phyloP scores from a whole-genome alignment of 1,139 yeast species.

The Groenewaldozyma sp. region DNA sequence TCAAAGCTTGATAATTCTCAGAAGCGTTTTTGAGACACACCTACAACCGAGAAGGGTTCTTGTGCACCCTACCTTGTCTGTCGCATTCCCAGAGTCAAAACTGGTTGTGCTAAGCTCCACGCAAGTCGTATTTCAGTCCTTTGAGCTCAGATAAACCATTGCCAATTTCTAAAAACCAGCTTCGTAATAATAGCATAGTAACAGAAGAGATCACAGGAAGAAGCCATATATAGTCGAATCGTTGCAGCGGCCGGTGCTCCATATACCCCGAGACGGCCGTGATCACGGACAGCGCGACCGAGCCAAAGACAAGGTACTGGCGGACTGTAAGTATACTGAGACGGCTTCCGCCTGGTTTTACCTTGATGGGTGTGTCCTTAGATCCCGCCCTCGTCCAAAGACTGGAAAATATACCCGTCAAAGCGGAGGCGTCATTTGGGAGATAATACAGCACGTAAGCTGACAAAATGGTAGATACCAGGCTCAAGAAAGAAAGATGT shows the following conservation, averaged over 20 bases:
- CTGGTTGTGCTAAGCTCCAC: neutral
- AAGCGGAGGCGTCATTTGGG: neutral
- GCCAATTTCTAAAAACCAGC: slow-evolving; percentile 15
- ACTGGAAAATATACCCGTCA: too few relatives aligned
- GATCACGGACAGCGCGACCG: neutral
- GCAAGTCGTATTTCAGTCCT: neutral
- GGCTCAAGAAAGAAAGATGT: slow-evolving; percentile 21
- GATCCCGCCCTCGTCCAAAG: too few relatives aligned
- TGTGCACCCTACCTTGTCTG: too few relatives aligned
- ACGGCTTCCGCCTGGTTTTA: neutral
- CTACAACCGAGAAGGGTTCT: too few relatives aligned
- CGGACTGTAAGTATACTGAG: too few relatives aligned
- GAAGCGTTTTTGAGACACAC: too few relatives aligned
- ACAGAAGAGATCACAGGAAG: slow-evolving; percentile 21
- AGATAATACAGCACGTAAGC: slow-evolving; percentile 14
- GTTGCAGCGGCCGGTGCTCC: slow-evolving; percentile 18
- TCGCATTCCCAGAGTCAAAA: too few relatives aligned
- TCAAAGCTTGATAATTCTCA: too few relatives aligned
- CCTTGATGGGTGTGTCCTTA: slow-evolving; percentile 3
- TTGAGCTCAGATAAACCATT: neutral
- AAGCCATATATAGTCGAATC: slow-evolving; percentile 25
- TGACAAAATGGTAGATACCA: slow-evolving; percentile 18
- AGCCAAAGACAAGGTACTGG: neutral
- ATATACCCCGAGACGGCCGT: slow-evolving; percentile 16
- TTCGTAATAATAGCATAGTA: slow-evolving; percentile 16